Evolutionary conservation across 768 basidiomycete species (phyloP).

Genomic region (Russula foetens): DNA sequence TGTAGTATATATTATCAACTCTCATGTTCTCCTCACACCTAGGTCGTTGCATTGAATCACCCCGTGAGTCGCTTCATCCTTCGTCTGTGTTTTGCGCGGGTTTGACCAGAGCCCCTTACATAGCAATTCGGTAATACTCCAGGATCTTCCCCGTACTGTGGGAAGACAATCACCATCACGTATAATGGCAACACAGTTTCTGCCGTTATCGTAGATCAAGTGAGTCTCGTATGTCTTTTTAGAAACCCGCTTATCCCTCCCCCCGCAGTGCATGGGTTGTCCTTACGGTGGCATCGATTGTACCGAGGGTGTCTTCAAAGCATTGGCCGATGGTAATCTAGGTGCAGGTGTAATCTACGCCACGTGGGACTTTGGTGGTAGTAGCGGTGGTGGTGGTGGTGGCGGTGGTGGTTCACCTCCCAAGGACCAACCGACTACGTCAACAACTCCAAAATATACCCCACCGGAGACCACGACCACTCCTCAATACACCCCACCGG

Average conservation of each 20-base stretch:
- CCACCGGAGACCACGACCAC: too few species aligned
- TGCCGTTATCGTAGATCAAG: constrained; percentile 60
- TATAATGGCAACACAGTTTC: constrained; percentile 49
- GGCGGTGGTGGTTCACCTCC: background rate
- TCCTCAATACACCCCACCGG: background rate
- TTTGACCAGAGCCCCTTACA: background rate
- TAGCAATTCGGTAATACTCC: constrained; percentile 53
- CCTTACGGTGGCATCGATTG: constrained; percentile 37
- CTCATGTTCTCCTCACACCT: background rate
- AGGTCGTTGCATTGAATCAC: constrained; percentile 14
- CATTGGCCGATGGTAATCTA: constrained; percentile 27
- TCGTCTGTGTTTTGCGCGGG: background rate
- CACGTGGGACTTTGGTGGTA: constrained; percentile 30
- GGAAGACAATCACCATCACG: constrained; percentile 49
- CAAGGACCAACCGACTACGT: too few species aligned
- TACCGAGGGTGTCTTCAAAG: constrained; percentile 36
- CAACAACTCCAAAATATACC: too few species aligned
- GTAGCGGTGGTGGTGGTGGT: background rate
- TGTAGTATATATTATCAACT: background rate
- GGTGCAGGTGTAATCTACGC: constrained; percentile 32
- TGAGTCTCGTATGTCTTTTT: constrained; percentile 21
- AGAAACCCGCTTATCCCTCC: background rate
- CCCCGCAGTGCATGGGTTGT: constrained; percentile 35
- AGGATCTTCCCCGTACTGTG: constrained; percentile 58
- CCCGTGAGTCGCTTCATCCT: background rate